Evolutionary conservation across 106 monocot species (phyloP).

Genomic region (Iris macrosiphon): DNA sequence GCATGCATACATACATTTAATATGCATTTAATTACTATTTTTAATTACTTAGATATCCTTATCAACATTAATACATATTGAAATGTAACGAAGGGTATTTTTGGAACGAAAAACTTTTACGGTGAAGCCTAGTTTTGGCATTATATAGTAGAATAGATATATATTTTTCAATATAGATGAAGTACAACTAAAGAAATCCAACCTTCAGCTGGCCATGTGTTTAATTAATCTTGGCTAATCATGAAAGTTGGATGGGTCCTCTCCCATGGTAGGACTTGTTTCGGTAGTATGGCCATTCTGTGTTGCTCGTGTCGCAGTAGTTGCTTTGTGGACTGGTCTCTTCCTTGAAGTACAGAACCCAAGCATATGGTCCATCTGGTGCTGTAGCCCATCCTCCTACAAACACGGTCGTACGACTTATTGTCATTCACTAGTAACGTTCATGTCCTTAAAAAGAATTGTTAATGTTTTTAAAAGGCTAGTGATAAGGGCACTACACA

Average conservation of each 20-base stretch:
- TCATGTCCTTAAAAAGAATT: too few relatives aligned
- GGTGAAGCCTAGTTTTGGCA: too few relatives aligned
- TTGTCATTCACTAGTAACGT: too few relatives aligned
- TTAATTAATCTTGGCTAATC: neutral
- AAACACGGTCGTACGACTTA: neutral
- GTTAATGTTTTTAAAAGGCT: too few relatives aligned
- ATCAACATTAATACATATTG: too few relatives aligned
- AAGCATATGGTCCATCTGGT: conserved; percentile 76
- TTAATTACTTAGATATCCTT: too few relatives aligned
- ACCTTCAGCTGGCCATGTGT: neutral
- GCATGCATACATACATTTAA: too few relatives aligned
- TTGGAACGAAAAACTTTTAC: neutral
- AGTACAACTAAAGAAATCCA: neutral
- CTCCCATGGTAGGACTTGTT: conserved; percentile 82
- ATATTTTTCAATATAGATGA: neutral
- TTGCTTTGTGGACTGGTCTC: conserved; percentile 57
- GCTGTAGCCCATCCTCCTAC: conserved; percentile 78
- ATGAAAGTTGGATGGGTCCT: conserved; percentile 76
- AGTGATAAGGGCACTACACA: too few relatives aligned
- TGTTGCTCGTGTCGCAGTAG: conserved; percentile 65
- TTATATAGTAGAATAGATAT: too few relatives aligned
- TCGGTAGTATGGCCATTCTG: conserved; percentile 66
- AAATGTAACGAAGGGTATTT: neutral
- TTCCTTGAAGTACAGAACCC: conserved; percentile 87
- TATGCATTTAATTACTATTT: too few relatives aligned